Conservation (phyloP, 2,329 filamentous ascomycete species). For the Trichoderma sp. region DNA sequence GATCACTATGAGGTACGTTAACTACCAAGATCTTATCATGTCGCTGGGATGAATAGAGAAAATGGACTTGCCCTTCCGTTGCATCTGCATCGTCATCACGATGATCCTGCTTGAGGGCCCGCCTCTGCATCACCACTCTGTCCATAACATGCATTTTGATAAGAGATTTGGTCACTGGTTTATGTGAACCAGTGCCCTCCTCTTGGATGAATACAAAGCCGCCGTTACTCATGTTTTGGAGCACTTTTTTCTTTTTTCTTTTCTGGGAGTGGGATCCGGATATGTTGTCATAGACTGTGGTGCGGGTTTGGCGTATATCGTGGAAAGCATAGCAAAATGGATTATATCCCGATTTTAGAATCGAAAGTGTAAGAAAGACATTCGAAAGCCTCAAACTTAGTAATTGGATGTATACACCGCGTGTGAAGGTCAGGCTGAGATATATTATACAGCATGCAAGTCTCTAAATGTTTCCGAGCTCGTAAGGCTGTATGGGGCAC, state of each 20-base stretch:
- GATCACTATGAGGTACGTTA: not conserved
- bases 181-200: not conserved
- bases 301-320: not conserved
- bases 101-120: not conserved
- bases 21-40: too few relatives aligned
- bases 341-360: not conserved
- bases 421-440: not conserved
- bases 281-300: not conserved
- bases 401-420: not conserved
- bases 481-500: not conserved
- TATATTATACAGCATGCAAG: not conserved
- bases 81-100: too few relatives aligned
- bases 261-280: not conserved
- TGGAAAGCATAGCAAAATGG: not conserved
- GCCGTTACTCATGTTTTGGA: not conserved
- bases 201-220: conserved; percentile 2
- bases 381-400: not conserved
- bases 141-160: conserved; percentile 12
- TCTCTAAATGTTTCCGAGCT: not conserved
- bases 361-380: not conserved
- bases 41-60: not conserved
- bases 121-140: conserved; percentile 2
- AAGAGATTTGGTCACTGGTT: not conserved
- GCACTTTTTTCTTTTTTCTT: not conserved
- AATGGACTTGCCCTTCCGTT: not conserved